Base-by-base conservation (phyloP, 139 green algal genomes). In the Micromonas pusilla region DNA sequence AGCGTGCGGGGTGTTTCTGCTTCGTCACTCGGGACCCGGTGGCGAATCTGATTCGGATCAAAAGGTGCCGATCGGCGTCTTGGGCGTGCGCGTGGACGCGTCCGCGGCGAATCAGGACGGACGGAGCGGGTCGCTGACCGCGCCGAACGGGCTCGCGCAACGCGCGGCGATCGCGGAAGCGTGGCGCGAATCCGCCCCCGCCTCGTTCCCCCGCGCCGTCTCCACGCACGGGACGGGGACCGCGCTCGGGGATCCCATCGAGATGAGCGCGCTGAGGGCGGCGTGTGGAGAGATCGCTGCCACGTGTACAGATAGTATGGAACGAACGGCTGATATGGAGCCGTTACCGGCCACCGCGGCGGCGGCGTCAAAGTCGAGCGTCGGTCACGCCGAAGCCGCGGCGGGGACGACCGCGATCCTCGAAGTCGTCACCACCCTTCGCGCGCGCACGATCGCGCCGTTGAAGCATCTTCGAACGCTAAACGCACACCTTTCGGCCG, bases 131-230 rank as follows among this genome's bases (percentile, higher is more conserved):
- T 85, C 84, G 67, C 83, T 97, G 52, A 96, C 92, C 0, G 92
- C 93, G 6, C 93, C 93, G 52, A 96, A 93, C 79, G 93, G 92
- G 0, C 90, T 91, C 3, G 87, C 91, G 25, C 93, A 97, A 83
- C 86, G 93, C 80, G 81, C 77, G 25, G 90, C 95, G 33, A 85
- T 96, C 0, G 66, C 83, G 1, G 66, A 66, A 1, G 90, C 90
- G 1, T 79, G 92, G 31, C 13, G 0, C 6, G 28, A n/a, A n/a
- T n/a, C n/a, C n/a, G n/a, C 32, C 13, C 4, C 33, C 30, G 70
- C 33, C 6, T 63, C 38, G 70, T 20, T 54, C 9, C 37, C 32
- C 6, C n/a, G n/a, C 6, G 53, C 26, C 73, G n/a, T 83, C 3
- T 37, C 82, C 34, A 81, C 78, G 53, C 79, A 83, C 52, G 79